Conservation (phyloP, 225 moss, liverwort and hornwort genomes). For the Sphagnum contortum region DNA sequence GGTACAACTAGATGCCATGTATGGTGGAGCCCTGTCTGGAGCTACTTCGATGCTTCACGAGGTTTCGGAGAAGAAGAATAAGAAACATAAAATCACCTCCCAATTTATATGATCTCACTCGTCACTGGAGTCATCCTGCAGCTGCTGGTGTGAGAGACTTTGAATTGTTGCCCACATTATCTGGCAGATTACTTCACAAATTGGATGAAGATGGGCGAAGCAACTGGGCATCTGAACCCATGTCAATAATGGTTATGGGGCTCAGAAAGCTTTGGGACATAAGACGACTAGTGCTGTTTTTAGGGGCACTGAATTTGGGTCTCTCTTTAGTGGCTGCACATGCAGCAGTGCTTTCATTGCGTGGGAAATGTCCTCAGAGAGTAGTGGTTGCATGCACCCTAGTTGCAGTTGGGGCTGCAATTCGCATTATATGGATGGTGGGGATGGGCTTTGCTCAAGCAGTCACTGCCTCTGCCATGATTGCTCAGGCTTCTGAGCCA, state of each 20-base stretch:
- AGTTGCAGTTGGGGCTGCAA: constrained; percentile 28
- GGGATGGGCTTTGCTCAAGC: constrained; percentile 67
- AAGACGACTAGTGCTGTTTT: constrained; percentile 32
- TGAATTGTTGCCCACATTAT: constrained; percentile 4
- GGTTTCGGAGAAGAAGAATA: constrained; percentile 18
- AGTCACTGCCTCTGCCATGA: constrained; percentile 68
- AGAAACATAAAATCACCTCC: constrained; percentile 12
- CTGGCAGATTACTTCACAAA: constrained; percentile 1
- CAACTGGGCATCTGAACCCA: background rate
- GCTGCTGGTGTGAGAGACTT: constrained; percentile 4
- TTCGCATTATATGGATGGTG: constrained; percentile 70
- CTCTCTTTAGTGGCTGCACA: constrained; percentile 17
- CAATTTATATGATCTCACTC: constrained; percentile 3
- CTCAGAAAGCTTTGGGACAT: constrained; percentile 39
- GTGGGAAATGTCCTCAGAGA: constrained; percentile 34
- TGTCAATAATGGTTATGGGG: constrained; percentile 2
- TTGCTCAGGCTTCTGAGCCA: constrained; percentile 10
- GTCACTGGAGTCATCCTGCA: background rate
- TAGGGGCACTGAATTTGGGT: constrained; percentile 41
- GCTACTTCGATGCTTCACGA: constrained; percentile 24
- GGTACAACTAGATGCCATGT: constrained; percentile 15
- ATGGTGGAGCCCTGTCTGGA: constrained; percentile 30
- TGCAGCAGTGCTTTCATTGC: constrained; percentile 32
- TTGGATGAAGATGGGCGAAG: background rate
- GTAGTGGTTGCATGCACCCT: constrained; percentile 29